A percentile compares a stretch with the other conserved stretches of the same genome.
phyloP scores from a whole-genome alignment of 1,139 yeast species.

The Sugiyamaella japonica region DNA sequence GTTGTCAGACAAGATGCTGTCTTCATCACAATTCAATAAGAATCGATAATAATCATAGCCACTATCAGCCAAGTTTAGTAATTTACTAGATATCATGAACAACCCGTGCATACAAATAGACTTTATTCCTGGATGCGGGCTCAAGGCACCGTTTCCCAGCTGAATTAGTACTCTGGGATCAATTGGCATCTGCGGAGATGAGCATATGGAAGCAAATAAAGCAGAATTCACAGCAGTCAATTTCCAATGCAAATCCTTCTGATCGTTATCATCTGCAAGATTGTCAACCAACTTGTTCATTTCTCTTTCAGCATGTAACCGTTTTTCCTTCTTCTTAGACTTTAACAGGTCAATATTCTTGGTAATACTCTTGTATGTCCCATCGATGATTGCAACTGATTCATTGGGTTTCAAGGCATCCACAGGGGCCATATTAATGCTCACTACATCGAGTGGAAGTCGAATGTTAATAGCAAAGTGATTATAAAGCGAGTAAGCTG shows the following conservation, averaged over 20 bases:
- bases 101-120: conserved; percentile 65
- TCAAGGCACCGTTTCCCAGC: conserved; percentile 56
- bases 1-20: conserved; percentile 46
- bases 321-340: conserved; percentile 52
- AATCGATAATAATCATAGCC: conserved; percentile 46
- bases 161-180: conserved; percentile 48
- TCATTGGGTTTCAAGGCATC: conserved; percentile 47
- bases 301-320: conserved; percentile 27
- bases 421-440: conserved; percentile 23
- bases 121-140: conserved; percentile 72
- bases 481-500: conserved; percentile 41
- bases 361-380: conserved; percentile 34
- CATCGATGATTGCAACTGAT: not conserved
- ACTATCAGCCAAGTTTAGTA: conserved; percentile 54
- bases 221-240: conserved; percentile 53
- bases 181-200: conserved; percentile 43
- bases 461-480: conserved; percentile 47
- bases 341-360: conserved; percentile 51
- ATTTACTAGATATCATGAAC: conserved; percentile 54
- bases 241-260: conserved; percentile 62
- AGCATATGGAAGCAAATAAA: conserved; percentile 26
- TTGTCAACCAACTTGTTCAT: conserved; percentile 23
- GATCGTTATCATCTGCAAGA: conserved; percentile 17
- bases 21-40: conserved; percentile 37
- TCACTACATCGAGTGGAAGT: conserved; percentile 29